Percentiles rank a stretch among this genome's conserved stretches.
phyloP scores from a whole-genome alignment of 1,284 basidiomycete genomes.

The Coriolopsis trogii region DNA sequence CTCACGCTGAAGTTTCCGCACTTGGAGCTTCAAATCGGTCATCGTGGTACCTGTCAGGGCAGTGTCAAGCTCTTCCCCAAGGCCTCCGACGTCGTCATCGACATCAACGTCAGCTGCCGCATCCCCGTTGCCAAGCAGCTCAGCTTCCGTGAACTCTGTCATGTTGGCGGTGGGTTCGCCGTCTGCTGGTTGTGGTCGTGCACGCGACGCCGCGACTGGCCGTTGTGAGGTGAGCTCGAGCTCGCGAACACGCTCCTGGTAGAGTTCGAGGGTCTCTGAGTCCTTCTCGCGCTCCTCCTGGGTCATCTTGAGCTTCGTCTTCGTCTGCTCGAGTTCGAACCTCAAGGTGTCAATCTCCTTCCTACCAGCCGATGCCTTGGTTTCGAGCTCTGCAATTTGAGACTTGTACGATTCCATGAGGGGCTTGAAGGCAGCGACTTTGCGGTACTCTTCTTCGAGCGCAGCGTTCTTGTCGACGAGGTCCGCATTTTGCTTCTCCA shows the following conservation, averaged over 20 bases:
- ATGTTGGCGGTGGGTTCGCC: conserved; percentile 22
- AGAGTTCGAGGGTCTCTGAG: conserved; percentile 84
- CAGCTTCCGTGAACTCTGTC: conserved; percentile 45
- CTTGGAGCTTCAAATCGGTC: conserved; percentile 88
- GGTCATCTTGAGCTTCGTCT: conserved; percentile 68
- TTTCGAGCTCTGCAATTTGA: conserved; percentile 84
- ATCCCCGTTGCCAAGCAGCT: conserved; percentile 32
- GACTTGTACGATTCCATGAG: conserved; percentile 92
- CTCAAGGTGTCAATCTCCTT: conserved; percentile 75
- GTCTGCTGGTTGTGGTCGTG: conserved; percentile 21
- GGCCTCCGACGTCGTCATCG: conserved; percentile 53
- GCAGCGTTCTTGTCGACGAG: conserved; percentile 91
- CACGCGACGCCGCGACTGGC: conserved; percentile 37
- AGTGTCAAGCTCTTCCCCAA: conserved; percentile 85
- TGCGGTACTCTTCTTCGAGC: conserved; percentile 89
- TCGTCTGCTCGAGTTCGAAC: conserved; percentile 79
- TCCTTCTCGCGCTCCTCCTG: conserved; percentile 77
- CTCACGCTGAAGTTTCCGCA: conserved; percentile 84
- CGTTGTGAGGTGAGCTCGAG: conserved; percentile 73
- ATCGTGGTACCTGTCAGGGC: conserved; percentile 85
- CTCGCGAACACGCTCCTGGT: conserved; percentile 91
- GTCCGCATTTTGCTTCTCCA: conserved; percentile 92
- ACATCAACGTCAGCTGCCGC: conserved; percentile 47
- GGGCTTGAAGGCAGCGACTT: conserved; percentile 85
- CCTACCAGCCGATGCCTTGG: conserved; percentile 62